These are phyloP conservation scores for Tubosaeta sp. DNA, from an alignment of 768 basidiomycete species.

Conservation along the genomic window DNA sequence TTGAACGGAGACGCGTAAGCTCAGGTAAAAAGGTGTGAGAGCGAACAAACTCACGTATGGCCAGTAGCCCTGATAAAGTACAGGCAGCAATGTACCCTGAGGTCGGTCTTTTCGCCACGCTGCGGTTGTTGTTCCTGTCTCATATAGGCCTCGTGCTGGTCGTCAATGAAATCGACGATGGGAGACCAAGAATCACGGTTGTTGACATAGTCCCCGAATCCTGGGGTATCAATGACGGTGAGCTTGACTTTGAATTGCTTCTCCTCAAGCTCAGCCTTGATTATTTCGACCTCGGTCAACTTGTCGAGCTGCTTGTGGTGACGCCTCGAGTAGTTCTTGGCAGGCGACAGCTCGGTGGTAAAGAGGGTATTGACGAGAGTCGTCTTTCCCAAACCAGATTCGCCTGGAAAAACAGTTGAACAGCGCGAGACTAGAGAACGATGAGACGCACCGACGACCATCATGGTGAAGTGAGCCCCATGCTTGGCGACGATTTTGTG, in stretches of 20 bases:
- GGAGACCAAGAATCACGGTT: conserved; percentile 98
- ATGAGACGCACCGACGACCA: conserved; percentile 80
- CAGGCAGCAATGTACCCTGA: conserved; percentile 93
- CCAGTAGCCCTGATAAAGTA: conserved; percentile 97
- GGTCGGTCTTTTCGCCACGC: conserved; percentile 88
- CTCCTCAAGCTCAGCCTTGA: conserved; percentile 99
- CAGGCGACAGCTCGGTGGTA: conserved; percentile 89
- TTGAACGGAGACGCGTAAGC: conserved; percentile 5
- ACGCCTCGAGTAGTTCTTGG: conserved; percentile 86
- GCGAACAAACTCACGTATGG: conserved; percentile 68
- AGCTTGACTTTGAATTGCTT: conserved; percentile 99
- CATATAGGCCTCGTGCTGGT: conserved; percentile 95
- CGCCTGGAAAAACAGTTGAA: conserved; percentile 51
- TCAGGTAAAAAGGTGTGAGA: background rate
- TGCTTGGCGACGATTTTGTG: conserved; percentile 99
- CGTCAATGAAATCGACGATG: conserved; percentile 97
- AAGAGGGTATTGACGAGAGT: conserved; percentile 99
- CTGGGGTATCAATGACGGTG: conserved; percentile 97
- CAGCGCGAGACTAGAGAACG: background rate
- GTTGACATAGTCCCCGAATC: conserved; percentile 99
- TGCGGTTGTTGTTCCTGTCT: conserved; percentile 99
- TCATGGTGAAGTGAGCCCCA: conserved; percentile 97
- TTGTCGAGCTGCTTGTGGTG: conserved; percentile 98
- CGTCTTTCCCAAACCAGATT: conserved; percentile 96
- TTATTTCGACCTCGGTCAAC: conserved; percentile 96